Evolutionary conservation across 441 rosid species (phyloP).

Genomic region (Erodium moschatum): DNA sequence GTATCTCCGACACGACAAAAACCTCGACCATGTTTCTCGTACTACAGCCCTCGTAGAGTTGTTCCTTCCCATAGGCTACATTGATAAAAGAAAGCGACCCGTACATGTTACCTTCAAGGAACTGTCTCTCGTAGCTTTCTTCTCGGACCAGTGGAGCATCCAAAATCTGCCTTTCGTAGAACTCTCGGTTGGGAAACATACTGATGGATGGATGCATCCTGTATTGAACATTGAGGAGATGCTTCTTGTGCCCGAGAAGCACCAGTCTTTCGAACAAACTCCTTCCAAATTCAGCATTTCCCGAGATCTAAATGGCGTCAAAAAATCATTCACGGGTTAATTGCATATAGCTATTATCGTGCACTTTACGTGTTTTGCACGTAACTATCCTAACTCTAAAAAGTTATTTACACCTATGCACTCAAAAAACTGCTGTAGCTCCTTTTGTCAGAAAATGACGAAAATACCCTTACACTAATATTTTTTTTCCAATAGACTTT

Average conservation of each 20-base stretch:
- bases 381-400: too few species aligned
- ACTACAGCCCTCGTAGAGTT: neutral
- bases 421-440: too few species aligned
- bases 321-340: neutral
- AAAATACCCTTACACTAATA: too few species aligned
- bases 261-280: slow-evolving; percentile 14
- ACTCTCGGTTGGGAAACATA: neutral
- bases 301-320: slow-evolving; percentile 8
- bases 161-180: neutral
- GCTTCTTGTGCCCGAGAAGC: neutral
- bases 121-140: neutral
- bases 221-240: slow-evolving; percentile 13
- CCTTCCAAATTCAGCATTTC: slow-evolving; percentile 13
- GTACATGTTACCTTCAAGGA: slow-evolving; percentile 5
- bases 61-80: slow-evolving; percentile 5
- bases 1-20: slow-evolving; percentile 6
- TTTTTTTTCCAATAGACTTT: too few species aligned
- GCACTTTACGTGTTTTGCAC: too few species aligned
- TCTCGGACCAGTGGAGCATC: slow-evolving; percentile 1
- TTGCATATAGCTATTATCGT: too few species aligned
- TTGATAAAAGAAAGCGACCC: slow-evolving; percentile 11
- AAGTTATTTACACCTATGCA: too few species aligned
- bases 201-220: slow-evolving; percentile 17
- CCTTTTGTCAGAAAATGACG: too few species aligned
- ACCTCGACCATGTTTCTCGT: slow-evolving; percentile 6